Conservation (phyloP, 345 rosid genomes). For the Trapa bicornis region DNA sequence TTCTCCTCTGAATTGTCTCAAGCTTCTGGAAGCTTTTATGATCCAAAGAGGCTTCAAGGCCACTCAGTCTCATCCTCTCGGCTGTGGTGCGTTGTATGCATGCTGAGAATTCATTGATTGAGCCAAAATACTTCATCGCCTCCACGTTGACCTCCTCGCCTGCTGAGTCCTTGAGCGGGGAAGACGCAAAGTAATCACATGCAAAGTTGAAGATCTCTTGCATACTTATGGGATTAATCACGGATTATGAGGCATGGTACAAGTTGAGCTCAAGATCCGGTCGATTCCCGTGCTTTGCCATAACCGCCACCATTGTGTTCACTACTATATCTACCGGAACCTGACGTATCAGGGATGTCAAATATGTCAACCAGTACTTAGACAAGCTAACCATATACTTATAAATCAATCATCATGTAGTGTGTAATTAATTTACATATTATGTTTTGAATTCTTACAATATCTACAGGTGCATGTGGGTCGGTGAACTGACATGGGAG, state of each 20-base stretch:
- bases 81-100: conserved; percentile 2
- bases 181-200: conserved; percentile 9
- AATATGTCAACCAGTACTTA: neutral
- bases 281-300: conserved; percentile 18
- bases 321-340: conserved; percentile 21
- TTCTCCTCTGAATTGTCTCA: too few species aligned
- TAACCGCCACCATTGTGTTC: conserved; percentile 16
- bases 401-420: too few species aligned
- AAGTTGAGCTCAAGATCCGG: conserved; percentile 6
- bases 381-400: too few species aligned
- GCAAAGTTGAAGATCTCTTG: neutral
- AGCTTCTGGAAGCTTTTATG: too few species aligned
- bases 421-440: too few species aligned
- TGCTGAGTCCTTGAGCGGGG: conserved; percentile 7
- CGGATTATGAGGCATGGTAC: conserved; percentile 18
- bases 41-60: neutral
- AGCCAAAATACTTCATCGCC: conserved; percentile 9
- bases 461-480: conserved; percentile 10
- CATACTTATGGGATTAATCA: conserved; percentile 8
- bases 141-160: conserved; percentile 10
- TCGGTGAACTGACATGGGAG: conserved; percentile 18
- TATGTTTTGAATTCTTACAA: conserved; percentile 10
- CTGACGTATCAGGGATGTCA: neutral
- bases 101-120: conserved; percentile 7
- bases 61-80: neutral